These are phyloP conservation scores for Cicer pinnatifidum DNA, from an alignment of 306 rosid genomes.

Conservation along the genomic window DNA sequence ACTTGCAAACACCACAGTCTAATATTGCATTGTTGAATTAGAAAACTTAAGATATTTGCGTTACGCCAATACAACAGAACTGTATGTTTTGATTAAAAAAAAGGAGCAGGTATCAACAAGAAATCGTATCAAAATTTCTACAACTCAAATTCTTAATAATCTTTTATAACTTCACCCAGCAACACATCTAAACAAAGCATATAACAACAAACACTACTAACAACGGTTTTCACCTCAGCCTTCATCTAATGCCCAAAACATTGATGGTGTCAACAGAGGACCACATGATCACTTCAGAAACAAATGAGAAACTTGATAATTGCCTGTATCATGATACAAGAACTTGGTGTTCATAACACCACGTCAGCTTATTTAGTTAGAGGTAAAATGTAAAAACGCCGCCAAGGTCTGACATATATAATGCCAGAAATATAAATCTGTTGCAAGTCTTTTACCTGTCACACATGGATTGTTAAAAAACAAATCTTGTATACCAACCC, in stretches of 20 bases:
- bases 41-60: constrained; percentile 33
- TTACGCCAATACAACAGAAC: constrained; percentile 21
- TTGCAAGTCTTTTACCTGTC: constrained; percentile 63
- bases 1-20: not conserved
- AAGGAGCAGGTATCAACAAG: constrained; percentile 26
- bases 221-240: constrained; percentile 48
- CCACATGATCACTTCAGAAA: constrained; percentile 57
- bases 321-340: constrained; percentile 57
- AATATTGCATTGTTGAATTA: constrained; percentile 23
- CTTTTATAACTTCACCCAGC: constrained; percentile 48
- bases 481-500: constrained; percentile 51
- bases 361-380: constrained; percentile 45
- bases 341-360: constrained; percentile 52
- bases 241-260: constrained; percentile 48
- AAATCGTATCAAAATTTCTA: constrained; percentile 31
- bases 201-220: constrained; percentile 43
- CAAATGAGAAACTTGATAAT: constrained; percentile 48
- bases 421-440: constrained; percentile 39
- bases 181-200: constrained; percentile 40
- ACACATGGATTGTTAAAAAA: constrained; percentile 56
- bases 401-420: constrained; percentile 29
- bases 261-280: constrained; percentile 40
- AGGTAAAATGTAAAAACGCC: constrained; percentile 38
- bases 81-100: constrained; percentile 25
- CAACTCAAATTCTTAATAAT: constrained; percentile 39